These are phyloP conservation scores for Glarea lozoyensis DNA, from an alignment of 495 filamentous ascomycete genomes.

Conservation along the genomic window DNA sequence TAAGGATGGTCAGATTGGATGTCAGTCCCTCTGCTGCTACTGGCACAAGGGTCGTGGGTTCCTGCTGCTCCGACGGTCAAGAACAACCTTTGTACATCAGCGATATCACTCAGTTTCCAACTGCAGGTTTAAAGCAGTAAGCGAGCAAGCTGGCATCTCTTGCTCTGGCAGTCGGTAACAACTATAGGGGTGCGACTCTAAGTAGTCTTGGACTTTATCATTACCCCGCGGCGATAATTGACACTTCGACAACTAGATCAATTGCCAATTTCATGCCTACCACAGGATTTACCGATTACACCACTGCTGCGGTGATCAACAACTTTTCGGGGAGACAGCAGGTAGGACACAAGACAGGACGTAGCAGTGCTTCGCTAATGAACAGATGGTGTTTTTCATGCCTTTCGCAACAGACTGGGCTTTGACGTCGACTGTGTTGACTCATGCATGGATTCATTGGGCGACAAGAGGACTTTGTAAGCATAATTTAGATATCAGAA, in stretches of 20 bases:
- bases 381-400: conserved; percentile 54
- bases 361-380: conserved; percentile 30
- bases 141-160: background rate
- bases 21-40: conserved; percentile 44
- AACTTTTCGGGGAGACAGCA: conserved; percentile 41
- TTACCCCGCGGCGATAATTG: conserved; percentile 46
- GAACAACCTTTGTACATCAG: conserved; percentile 45
- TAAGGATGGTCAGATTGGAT: conserved; percentile 54
- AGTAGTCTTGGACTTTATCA: conserved; percentile 48
- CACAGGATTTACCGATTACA: conserved; percentile 15
- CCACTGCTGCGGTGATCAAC: conserved; percentile 53
- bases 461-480: conserved; percentile 41
- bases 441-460: conserved; percentile 59
- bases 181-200: conserved; percentile 28
- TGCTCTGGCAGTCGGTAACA: background rate
- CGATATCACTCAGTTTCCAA: conserved; percentile 37
- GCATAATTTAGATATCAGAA: conserved; percentile 20
- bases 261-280: conserved; percentile 42
- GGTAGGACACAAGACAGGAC: conserved; percentile 33
- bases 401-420: conserved; percentile 47
- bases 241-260: conserved; percentile 40
- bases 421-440: conserved; percentile 43
- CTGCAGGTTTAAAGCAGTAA: conserved; percentile 37
- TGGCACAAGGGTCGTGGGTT: conserved; percentile 32
- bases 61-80: conserved; percentile 38